phyloP scores from a whole-genome alignment of 2,329 filamentous ascomycete species.

The Pyrenochaeta sp. region DNA sequence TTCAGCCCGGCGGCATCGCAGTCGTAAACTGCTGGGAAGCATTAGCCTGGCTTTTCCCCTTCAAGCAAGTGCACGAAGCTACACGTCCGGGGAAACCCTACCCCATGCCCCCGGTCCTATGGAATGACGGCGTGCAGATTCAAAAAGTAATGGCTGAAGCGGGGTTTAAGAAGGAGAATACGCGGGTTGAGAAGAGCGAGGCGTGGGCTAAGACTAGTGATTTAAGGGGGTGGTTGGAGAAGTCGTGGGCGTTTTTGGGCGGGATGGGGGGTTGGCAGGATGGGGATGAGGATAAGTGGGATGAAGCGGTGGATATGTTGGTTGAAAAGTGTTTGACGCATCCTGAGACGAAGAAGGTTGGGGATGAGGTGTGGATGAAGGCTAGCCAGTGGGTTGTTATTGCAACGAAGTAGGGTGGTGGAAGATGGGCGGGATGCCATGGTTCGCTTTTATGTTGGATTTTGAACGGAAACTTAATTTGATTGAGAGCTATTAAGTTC shows the following conservation, averaged over 20 bases:
- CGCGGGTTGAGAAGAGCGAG: conserved; percentile 34
- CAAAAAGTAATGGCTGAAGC: conserved; percentile 38
- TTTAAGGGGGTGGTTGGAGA: conserved; percentile 37
- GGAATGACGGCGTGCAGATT: conserved; percentile 39
- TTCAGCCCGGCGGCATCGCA: conserved; percentile 49
- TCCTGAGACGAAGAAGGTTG: conserved; percentile 30
- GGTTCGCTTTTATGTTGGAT: too few relatives aligned
- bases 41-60: conserved; percentile 35
- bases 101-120: conserved; percentile 28
- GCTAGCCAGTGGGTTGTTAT: conserved; percentile 42
- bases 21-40: conserved; percentile 50
- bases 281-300: conserved; percentile 39
- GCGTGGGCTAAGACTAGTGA: conserved; percentile 29
- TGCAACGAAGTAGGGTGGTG: conserved; percentile 26
- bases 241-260: conserved; percentile 41
- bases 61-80: conserved; percentile 26
- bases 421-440: too few relatives aligned
- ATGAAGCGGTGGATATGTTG: conserved; percentile 37
- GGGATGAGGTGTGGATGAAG: conserved; percentile 35
- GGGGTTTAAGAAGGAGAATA: conserved; percentile 33
- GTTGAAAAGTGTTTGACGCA: conserved; percentile 25
- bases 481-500: too few relatives aligned
- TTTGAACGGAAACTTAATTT: too few relatives aligned
- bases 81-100: conserved; percentile 29
- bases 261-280: conserved; percentile 36